phyloP scores from a whole-genome alignment of 1,284 basidiomycete species.

The Earliella scabrosa region DNA sequence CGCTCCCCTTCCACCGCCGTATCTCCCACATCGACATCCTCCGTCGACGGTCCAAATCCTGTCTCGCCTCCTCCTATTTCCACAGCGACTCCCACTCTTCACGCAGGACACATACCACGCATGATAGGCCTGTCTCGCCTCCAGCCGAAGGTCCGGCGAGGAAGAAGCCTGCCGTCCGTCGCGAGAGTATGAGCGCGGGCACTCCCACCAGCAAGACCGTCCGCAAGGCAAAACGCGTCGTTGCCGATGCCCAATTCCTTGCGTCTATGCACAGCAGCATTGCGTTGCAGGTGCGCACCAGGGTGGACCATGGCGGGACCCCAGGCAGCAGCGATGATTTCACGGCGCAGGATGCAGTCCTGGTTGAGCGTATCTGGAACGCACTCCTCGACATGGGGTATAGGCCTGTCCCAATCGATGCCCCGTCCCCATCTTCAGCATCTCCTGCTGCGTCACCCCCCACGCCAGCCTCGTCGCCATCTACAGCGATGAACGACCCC shows the following conservation, averaged over 20 bases:
- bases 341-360: constrained; percentile 34
- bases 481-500: neutral
- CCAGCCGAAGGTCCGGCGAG: constrained; percentile 2
- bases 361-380: constrained; percentile 37
- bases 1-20: constrained; percentile 7
- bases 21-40: constrained; percentile 27
- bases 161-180: constrained; percentile 15
- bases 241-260: constrained; percentile 44
- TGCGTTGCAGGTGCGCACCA: constrained; percentile 24
- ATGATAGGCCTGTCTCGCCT: constrained; percentile 2
- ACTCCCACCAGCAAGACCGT: constrained; percentile 34
- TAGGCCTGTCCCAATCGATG: constrained; percentile 28
- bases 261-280: constrained; percentile 47
- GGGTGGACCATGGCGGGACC: neutral
- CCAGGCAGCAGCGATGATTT: constrained; percentile 14
- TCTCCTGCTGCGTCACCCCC: neutral
- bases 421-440: neutral
- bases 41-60: constrained; percentile 29
- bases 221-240: constrained; percentile 39
- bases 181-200: constrained; percentile 27
- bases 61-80: constrained; percentile 28
- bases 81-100: constrained; percentile 16
- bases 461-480: neutral
- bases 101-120: neutral
- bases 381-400: constrained; percentile 38